Conservation (phyloP, 169 alveolate genomes). For the Eimeria tenella region DNA sequence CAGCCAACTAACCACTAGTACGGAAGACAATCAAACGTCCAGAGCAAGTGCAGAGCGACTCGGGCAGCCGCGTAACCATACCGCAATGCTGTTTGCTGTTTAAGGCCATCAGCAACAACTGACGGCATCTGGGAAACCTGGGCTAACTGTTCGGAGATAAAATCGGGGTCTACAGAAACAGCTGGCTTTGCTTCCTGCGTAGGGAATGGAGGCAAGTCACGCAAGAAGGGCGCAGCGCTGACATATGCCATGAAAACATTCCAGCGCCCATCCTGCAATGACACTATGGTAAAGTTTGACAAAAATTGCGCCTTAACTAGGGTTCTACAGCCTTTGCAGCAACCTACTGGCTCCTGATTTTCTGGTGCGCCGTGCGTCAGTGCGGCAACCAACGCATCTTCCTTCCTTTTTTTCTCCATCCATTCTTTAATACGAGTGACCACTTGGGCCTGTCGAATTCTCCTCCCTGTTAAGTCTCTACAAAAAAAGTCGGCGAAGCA, state of each 20-base stretch:
- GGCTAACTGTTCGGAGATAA: conserved; percentile 46
- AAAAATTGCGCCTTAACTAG: too few species aligned
- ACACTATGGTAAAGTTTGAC: too few species aligned
- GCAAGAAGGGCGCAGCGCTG: too few species aligned
- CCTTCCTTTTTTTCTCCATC: conserved; percentile 83
- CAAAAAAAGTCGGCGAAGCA: conserved; percentile 34
- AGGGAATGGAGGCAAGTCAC: neutral
- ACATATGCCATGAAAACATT: too few species aligned
- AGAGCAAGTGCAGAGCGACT: neutral
- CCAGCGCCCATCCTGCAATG: too few species aligned
- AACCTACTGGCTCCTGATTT: conserved; percentile 36
- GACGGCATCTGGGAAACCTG: conserved; percentile 43
- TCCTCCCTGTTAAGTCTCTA: conserved; percentile 82
- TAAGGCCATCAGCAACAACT: conserved; percentile 50
- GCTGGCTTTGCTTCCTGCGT: conserved; percentile 63
- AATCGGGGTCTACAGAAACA: conserved; percentile 38
- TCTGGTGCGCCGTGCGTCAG: conserved; percentile 34
- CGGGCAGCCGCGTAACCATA: neutral
- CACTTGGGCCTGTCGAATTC: conserved; percentile 86
- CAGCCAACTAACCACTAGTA: too few species aligned
- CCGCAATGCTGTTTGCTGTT: conserved; percentile 54
- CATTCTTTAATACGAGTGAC: conserved; percentile 85
- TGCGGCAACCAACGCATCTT: conserved; percentile 77
- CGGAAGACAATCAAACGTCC: too few species aligned
- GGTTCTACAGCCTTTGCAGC: neutral